These are phyloP conservation scores for Medicago lupulina DNA, from an alignment of 306 rosid species.

Conservation along the genomic window DNA sequence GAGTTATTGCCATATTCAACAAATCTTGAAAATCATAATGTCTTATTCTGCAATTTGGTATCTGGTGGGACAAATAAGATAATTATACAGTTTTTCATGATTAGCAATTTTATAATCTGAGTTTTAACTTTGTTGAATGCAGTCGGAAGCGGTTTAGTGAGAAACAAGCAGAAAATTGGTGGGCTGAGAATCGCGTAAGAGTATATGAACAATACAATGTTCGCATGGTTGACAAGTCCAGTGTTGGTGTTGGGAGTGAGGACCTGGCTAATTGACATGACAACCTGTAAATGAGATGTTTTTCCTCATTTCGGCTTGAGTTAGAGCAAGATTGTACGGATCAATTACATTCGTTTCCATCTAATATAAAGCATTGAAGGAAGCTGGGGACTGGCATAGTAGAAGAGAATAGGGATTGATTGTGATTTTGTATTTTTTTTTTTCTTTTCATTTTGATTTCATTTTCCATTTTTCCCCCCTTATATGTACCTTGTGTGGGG, in stretches of 20 bases:
- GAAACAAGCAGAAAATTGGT: constrained; percentile 97
- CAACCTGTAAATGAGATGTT: constrained; percentile 70
- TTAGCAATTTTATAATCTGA: background rate
- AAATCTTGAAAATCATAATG: constrained; percentile 5
- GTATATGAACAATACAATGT: constrained; percentile 89
- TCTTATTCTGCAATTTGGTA: constrained; percentile 25
- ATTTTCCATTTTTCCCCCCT: constrained; percentile 70
- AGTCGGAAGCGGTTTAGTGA: constrained; percentile 97
- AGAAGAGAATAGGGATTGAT: constrained; percentile 75
- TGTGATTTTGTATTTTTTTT: constrained; percentile 54
- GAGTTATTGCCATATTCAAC: background rate
- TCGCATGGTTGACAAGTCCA: constrained; percentile 79
- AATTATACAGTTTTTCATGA: background rate
- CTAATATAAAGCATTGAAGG: constrained; percentile 55
- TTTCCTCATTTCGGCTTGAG: constrained; percentile 61
- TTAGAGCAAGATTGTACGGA: constrained; percentile 56
- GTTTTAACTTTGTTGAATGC: constrained; percentile 46
- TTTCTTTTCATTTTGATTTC: constrained; percentile 49
- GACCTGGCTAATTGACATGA: constrained; percentile 75
- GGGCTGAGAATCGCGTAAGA: constrained; percentile 93
- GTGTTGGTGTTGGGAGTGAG: constrained; percentile 86
- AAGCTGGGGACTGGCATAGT: constrained; percentile 63
- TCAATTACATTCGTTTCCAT: constrained; percentile 67
- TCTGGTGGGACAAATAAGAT: constrained; percentile 26
- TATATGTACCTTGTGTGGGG: constrained; percentile 80